These are phyloP conservation scores for Calonectria montana DNA, from an alignment of 2,329 filamentous ascomycete species.

Conservation along the genomic window DNA sequence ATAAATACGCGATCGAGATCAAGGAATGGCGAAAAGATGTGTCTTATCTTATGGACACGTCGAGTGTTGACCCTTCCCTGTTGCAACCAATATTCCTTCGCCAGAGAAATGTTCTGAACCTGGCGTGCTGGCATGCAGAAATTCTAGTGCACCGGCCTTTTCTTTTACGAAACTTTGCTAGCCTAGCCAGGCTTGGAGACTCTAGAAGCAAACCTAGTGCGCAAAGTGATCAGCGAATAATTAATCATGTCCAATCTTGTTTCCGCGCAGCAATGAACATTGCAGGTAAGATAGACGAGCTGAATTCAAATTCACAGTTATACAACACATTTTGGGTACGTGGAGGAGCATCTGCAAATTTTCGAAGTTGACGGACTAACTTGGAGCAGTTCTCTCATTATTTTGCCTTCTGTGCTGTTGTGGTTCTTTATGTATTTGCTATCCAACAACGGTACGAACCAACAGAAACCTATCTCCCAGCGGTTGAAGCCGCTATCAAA, in stretches of 20 bases:
- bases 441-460: slow-evolving; percentile 50
- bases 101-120: slow-evolving; percentile 54
- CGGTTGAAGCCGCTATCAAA: slow-evolving; percentile 51
- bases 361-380: neutral
- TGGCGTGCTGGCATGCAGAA: slow-evolving; percentile 56
- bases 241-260: slow-evolving; percentile 38
- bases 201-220: slow-evolving; percentile 34
- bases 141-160: slow-evolving; percentile 55
- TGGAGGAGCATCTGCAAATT: neutral
- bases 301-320: slow-evolving; percentile 16
- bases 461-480: slow-evolving; percentile 41
- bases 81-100: slow-evolving; percentile 54
- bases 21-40: slow-evolving; percentile 49
- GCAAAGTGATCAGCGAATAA: slow-evolving; percentile 29
- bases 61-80: slow-evolving; percentile 46
- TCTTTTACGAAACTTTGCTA: slow-evolving; percentile 49
- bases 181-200: slow-evolving; percentile 19
- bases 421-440: slow-evolving; percentile 57
- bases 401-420: slow-evolving; percentile 57
- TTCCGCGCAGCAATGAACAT: slow-evolving; percentile 56
- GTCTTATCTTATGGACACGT: slow-evolving; percentile 51
- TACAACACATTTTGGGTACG: slow-evolving; percentile 30
- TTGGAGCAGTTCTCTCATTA: slow-evolving; percentile 47
- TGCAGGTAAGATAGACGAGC: slow-evolving; percentile 49
- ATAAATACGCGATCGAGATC: slow-evolving; percentile 45